Percentiles rank a stretch among this genome's conserved stretches.
phyloP scores from a whole-genome alignment of 2,329 filamentous ascomycete genomes.

The Leptographium flavum region DNA sequence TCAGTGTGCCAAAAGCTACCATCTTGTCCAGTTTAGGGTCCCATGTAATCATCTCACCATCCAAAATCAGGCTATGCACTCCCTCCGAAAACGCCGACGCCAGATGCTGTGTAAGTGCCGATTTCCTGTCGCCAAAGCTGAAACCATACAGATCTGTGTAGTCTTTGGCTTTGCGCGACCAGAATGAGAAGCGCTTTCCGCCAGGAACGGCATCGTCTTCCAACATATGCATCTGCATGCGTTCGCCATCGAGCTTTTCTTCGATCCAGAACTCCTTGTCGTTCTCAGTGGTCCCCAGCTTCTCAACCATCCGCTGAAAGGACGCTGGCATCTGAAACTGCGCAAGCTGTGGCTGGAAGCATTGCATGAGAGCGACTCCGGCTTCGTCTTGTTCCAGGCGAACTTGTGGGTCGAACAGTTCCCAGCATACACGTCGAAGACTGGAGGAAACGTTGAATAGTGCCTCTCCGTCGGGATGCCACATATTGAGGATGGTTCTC shows the following conservation, averaged over 20 bases:
- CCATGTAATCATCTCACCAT: constrained; percentile 99
- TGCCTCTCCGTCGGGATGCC: constrained; percentile 64
- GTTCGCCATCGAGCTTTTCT: constrained; percentile 91
- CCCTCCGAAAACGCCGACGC: constrained; percentile 60
- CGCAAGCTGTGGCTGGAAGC: constrained; percentile 90
- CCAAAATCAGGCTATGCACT: constrained; percentile 77
- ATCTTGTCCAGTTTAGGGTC: constrained; percentile 74
- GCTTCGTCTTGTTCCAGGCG: constrained; percentile 62
- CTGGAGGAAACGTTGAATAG: constrained; percentile 87
- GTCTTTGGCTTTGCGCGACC: constrained; percentile 91
- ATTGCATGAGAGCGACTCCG: constrained; percentile 74
- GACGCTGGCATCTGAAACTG: constrained; percentile 72
- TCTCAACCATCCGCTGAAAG: constrained; percentile 66
- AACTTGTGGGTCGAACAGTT: constrained; percentile 59
- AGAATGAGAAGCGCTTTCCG: constrained; percentile 67
- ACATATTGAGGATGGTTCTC: constrained; percentile 71
- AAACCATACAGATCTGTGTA: constrained; percentile 90
- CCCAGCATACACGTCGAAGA: constrained; percentile 85
- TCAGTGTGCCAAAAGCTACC: constrained; percentile 82
- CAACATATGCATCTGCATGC: constrained; percentile 91
- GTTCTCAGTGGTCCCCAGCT: constrained; percentile 48
- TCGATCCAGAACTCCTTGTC: constrained; percentile 87
- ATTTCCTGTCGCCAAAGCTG: constrained; percentile 57
- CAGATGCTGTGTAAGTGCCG: constrained; percentile 68
- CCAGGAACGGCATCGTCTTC: constrained; percentile 54